Evolutionary conservation across 1,284 basidiomycete species (phyloP), one percentile per base, ranked within the genome.

Genomic region (Neonothopanus nambi): DNA sequence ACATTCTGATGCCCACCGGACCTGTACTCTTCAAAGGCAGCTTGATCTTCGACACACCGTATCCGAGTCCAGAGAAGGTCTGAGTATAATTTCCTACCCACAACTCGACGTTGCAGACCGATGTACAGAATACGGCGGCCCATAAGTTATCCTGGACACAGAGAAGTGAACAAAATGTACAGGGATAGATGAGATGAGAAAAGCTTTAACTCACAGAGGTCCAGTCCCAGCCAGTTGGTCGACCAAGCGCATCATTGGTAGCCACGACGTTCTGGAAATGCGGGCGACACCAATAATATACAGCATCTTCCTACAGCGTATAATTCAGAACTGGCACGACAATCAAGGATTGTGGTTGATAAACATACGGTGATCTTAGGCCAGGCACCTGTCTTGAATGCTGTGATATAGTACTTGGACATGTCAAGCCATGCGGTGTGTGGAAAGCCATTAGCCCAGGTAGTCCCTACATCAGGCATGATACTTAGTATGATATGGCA

Each of bases 341-440:
- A n/a, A n/a, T n/a, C n/a, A n/a, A n/a, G n/a, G n/a, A n/a, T n/a
- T 36, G 17, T n/a, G n/a, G n/a, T n/a, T n/a, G 24, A n/a, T 20
- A 15, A 26, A 59, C 67, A 18, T 47, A 73, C 72, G 5, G 73
- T 74, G 60, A 87, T 78, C 15, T 71, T 47, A 5, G 85, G 84
- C 64, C 82, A 86, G 3, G 63, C 57, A n/a, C 86, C 86, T 3
- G 79, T 82, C 70, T 85, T 85, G 74, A 80, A 88, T 1, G 81
- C 82, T 3, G 73, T 69, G 55, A 82, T 76, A 65, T 87, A 84
- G 68, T 82, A 84, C 38, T 68, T 61, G 33, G 71, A 73, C 57
- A 81, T 65, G 24, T 74, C 70, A 50, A 75, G 72, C 72, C 78
- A 81, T 6, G 71, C 70, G 2, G 67, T 67, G 50, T 75, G 74